phyloP scores from a whole-genome alignment of 768 basidiomycete genomes.

The Tulasnella sp. region DNA sequence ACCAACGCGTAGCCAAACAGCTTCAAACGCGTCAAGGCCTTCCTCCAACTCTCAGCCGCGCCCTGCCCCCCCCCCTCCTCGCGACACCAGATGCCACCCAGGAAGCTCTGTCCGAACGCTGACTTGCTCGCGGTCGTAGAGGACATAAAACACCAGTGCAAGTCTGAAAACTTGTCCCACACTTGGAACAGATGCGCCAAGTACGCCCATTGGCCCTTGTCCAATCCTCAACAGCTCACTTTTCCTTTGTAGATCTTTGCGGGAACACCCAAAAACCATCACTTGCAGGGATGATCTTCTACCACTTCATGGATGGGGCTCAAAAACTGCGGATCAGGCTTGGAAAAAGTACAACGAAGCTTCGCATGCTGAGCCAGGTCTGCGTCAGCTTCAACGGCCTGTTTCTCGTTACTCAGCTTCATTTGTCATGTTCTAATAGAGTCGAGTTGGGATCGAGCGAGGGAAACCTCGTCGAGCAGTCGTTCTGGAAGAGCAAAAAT shows the following conservation, averaged over 20 bases:
- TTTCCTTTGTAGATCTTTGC: neutral
- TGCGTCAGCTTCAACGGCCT: neutral
- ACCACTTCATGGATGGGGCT: neutral
- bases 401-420: neutral
- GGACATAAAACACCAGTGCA: neutral
- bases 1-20: neutral
- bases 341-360: neutral
- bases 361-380: neutral
- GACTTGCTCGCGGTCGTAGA: neutral
- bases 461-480: neutral
- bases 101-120: neutral
- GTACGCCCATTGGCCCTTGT: neutral
- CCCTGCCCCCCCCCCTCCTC: neutral
- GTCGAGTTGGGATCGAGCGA: neutral
- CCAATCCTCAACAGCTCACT: neutral
- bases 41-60: neutral
- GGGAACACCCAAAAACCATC: neutral
- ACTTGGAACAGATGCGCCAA: conserved; percentile 15
- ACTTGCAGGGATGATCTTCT: neutral
- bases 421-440: neutral
- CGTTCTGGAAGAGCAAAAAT: neutral
- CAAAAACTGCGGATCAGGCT: neutral
- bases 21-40: conserved; percentile 1
- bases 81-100: neutral
- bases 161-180: neutral